Evolutionary conservation across 495 filamentous ascomycete species (phyloP).

Genomic region (Astrothelium subdiscretum): DNA sequence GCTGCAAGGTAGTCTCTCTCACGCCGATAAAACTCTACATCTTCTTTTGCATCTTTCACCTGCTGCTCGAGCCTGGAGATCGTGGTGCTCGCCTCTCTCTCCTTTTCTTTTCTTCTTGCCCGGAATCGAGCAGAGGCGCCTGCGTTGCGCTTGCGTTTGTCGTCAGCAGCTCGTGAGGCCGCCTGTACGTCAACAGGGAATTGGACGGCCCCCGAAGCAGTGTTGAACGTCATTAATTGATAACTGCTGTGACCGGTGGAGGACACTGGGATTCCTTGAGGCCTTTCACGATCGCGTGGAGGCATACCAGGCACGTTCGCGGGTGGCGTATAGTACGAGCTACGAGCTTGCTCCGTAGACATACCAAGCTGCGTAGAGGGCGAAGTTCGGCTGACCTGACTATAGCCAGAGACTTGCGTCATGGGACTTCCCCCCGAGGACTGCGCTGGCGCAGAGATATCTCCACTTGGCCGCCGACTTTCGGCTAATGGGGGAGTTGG

Average conservation of each 20-base stretch:
- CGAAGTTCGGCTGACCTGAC: slow-evolving; percentile 14
- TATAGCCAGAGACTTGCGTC: slow-evolving; percentile 19
- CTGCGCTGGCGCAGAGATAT: neutral
- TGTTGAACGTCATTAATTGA: slow-evolving; percentile 30
- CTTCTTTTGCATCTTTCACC: slow-evolving; percentile 27
- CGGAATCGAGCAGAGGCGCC: slow-evolving; percentile 85
- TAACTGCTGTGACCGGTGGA: slow-evolving; percentile 26
- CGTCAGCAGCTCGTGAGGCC: slow-evolving; percentile 29
- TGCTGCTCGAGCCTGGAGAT: slow-evolving; percentile 54
- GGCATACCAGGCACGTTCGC: neutral
- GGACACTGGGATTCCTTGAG: slow-evolving; percentile 24
- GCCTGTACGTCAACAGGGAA: slow-evolving; percentile 33
- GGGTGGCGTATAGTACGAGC: neutral
- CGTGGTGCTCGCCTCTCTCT: slow-evolving; percentile 58
- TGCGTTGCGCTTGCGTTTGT: slow-evolving; percentile 58
- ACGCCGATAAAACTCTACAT: slow-evolving; percentile 28
- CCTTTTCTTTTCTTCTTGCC: slow-evolving; percentile 78
- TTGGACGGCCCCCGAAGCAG: slow-evolving; percentile 26
- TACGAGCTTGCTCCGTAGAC: neutral
- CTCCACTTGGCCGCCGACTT: slow-evolving; percentile 5
- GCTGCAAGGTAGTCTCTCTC: slow-evolving; percentile 29
- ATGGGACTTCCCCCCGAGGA: slow-evolving; percentile 19
- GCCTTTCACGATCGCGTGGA: slow-evolving; percentile 10
- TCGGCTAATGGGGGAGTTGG: slow-evolving; percentile 7
- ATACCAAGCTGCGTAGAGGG: slow-evolving; percentile 7